Evolutionary conservation across 768 basidiomycete genomes (phyloP).

Genomic region (Boletus subparvulus): DNA sequence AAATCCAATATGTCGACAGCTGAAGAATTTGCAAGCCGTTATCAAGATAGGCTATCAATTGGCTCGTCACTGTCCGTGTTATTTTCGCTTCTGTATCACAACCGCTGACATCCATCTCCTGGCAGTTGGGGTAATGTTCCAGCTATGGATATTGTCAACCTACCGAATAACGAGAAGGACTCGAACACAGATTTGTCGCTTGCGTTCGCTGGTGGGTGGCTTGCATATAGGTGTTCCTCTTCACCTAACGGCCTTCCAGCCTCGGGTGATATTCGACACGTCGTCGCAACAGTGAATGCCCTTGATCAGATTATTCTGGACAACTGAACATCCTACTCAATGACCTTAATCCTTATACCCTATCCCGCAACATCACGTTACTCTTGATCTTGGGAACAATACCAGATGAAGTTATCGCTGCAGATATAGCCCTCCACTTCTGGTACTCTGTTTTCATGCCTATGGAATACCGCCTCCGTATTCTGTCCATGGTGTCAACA

Average conservation of each 20-base stretch:
- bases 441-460: constrained; percentile 49
- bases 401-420: constrained; percentile 33
- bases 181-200: constrained; percentile 22
- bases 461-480: constrained; percentile 26
- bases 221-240: background rate
- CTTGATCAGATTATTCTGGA: constrained; percentile 42
- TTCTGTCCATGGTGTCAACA: constrained; percentile 20
- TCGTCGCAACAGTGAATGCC: constrained; percentile 42
- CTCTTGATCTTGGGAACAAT: constrained; percentile 42
- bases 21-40: constrained; percentile 9
- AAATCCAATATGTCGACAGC: background rate
- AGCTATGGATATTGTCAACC: constrained; percentile 34
- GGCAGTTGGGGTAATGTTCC: constrained; percentile 37
- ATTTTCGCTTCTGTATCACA: background rate
- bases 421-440: constrained; percentile 47
- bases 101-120: background rate
- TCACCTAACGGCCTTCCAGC: constrained; percentile 27
- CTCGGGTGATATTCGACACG: constrained; percentile 49
- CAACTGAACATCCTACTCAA: constrained; percentile 42
- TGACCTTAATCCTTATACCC: constrained; percentile 32
- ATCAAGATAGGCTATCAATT: constrained; percentile 28
- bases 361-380: constrained; percentile 42
- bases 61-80: constrained; percentile 25
- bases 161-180: constrained; percentile 23
- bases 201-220: constrained; percentile 23